Base-by-base conservation (phyloP, 2,329 filamentous ascomycete genomes). In the Microsporum canis region DNA sequence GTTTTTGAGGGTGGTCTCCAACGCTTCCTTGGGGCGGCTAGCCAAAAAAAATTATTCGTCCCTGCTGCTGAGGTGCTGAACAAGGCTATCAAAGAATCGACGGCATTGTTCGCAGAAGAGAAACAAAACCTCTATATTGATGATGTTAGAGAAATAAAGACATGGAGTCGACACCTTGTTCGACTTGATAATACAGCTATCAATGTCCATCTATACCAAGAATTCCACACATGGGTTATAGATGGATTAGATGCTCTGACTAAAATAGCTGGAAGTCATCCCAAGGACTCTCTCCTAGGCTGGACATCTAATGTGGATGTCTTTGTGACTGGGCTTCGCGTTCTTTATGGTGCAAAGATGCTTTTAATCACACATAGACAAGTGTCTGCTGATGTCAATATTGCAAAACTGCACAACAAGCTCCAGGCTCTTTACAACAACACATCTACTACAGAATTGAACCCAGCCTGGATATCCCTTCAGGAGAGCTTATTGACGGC, bases 41-140 rank as follows among this genome's bases (percentile, higher is more conserved):
- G 8, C n/a, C 66, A 68, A 47, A 55, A 65, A 12, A 66, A 64
- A 38, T 66, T 65, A 63, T 71, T 61, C 3, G 57, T 63, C 5
- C 45, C 70, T 17, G 68, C 74, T 29, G 63, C 68, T 8, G 67
- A 67, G 3, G 62, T 68, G 0, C 67, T 80, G 2, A 63, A 66
- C 0, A 68, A 71, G 3, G 70, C 72, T 8, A 67, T 71, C 3
- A 71, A 72, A 45, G 73, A 77, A 34, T 74, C 71, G 47, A 74
- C 71, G 0, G 71, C 72, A 64, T 81, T 99, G 0, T 99, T 99
- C 71, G 86, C 83, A 0, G 81, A 90, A 61, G 94, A 99, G 74
- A 91, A 95, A 71, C 91, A 95, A 71, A 99, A 99, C 70, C 80
- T 96, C n/a, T 97, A 89, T 72, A 78, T 92, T 57, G 92, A 97